phyloP scores from a whole-genome alignment of 768 basidiomycete species.

The Tephrocybe rancida region DNA sequence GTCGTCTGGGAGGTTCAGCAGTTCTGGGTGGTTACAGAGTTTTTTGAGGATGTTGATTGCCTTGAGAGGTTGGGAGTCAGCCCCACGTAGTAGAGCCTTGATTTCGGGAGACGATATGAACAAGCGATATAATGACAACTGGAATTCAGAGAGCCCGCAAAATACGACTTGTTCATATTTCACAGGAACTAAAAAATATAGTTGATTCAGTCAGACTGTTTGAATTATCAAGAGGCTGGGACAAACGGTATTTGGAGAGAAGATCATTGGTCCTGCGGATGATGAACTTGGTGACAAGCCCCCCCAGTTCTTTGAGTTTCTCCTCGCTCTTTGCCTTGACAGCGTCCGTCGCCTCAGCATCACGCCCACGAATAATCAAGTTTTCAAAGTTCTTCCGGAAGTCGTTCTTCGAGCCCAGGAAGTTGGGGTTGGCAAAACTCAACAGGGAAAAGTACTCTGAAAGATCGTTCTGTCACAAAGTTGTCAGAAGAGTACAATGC shows the following conservation, averaged over 20 bases:
- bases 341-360: constrained; percentile 80
- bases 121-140: constrained; percentile 81
- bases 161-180: constrained; percentile 99
- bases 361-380: constrained; percentile 86
- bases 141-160: constrained; percentile 83
- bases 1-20: constrained; percentile 84
- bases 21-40: constrained; percentile 92
- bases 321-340: constrained; percentile 82
- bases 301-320: constrained; percentile 90
- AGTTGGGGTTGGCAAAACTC: constrained; percentile 92
- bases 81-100: constrained; percentile 83
- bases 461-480: constrained; percentile 73
- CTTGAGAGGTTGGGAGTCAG: constrained; percentile 91
- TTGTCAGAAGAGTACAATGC: neutral
- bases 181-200: constrained; percentile 77
- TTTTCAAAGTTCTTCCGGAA: constrained; percentile 97
- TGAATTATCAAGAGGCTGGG: neutral
- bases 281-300: constrained; percentile 89
- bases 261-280: constrained; percentile 94
- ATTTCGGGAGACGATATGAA: constrained; percentile 95
- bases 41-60: constrained; percentile 96
- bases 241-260: constrained; percentile 90
- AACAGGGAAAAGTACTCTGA: constrained; percentile 94
- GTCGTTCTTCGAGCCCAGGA: constrained; percentile 83
- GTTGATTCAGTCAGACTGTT: neutral